Conservation (phyloP, 768 basidiomycete genomes). For the Erythrobasidium yunnanense region DNA sequence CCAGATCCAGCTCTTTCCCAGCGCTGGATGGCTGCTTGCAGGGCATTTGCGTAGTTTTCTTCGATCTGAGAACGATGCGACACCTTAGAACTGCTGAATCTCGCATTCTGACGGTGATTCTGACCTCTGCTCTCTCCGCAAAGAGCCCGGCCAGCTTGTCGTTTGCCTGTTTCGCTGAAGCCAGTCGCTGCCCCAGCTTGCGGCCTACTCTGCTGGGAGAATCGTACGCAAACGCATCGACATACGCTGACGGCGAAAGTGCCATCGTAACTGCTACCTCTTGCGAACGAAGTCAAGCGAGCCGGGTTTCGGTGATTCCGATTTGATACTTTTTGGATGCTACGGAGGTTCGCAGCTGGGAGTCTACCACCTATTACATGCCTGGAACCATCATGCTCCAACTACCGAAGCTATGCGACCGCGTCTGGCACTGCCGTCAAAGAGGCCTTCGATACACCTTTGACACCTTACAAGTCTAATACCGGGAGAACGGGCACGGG, state of each 20-base stretch:
- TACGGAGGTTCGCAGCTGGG: no score
- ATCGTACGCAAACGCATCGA: constrained; percentile 8
- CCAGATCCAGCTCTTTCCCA: no score
- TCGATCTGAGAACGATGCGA: constrained; percentile 35
- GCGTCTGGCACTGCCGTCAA: constrained; percentile 4
- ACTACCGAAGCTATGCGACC: no score
- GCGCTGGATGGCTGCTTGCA: constrained; percentile 17
- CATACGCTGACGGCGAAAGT: constrained; percentile 15
- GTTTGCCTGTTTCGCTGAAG: constrained; percentile 6
- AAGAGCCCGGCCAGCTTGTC: constrained; percentile 20
- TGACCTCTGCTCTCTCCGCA: constrained; percentile 21
- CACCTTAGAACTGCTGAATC: neutral
- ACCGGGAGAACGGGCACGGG: no score
- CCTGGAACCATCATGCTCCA: no score
- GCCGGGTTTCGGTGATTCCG: no score
- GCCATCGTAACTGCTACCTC: neutral
- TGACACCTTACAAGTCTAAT: no score
- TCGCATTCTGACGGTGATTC: neutral
- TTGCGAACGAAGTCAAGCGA: no score
- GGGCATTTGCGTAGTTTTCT: constrained; percentile 30
- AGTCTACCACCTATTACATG: no score
- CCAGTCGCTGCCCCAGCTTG: neutral
- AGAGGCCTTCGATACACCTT: constrained; percentile 12
- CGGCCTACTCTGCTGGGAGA: neutral
- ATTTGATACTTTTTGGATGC: no score